phyloP scores from a whole-genome alignment of 768 basidiomycete genomes.

The Leccinum broughii region DNA sequence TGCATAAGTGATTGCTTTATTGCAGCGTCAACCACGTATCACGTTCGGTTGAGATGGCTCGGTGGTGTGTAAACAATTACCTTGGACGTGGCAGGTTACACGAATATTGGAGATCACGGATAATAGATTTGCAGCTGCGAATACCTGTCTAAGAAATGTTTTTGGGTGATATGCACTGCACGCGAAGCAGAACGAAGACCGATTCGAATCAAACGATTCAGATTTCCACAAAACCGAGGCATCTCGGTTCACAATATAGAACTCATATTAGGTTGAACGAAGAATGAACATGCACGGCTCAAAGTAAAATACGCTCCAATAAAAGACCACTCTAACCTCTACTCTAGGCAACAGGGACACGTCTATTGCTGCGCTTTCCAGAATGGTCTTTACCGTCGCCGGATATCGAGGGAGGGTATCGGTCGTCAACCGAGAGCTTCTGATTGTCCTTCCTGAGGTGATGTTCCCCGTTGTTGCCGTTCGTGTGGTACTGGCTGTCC shows the following conservation, averaged over 20 bases:
- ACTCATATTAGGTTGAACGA: not conserved
- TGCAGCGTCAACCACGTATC: too few species aligned
- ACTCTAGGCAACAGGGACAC: not conserved
- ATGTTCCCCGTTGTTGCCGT: not conserved
- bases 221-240: not conserved
- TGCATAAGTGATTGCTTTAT: too few species aligned
- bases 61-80: too few species aligned
- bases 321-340: not conserved
- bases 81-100: too few species aligned
- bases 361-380: slow-evolving; percentile 7
- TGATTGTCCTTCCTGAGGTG: not conserved
- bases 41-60: too few species aligned
- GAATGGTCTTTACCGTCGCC: slow-evolving; percentile 12
- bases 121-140: too few species aligned
- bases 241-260: not conserved
- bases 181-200: not conserved
- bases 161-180: too few species aligned
- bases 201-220: not conserved
- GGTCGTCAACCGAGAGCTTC: slow-evolving; percentile 2
- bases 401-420: not conserved
- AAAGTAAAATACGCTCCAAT: slow-evolving; percentile 8
- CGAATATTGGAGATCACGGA: too few species aligned
- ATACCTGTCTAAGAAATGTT: too few species aligned
- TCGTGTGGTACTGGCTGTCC: not conserved
- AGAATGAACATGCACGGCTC: slow-evolving; percentile 16